Conservation (phyloP, 2,329 filamentous ascomycete genomes). For the Cytospora mali region DNA sequence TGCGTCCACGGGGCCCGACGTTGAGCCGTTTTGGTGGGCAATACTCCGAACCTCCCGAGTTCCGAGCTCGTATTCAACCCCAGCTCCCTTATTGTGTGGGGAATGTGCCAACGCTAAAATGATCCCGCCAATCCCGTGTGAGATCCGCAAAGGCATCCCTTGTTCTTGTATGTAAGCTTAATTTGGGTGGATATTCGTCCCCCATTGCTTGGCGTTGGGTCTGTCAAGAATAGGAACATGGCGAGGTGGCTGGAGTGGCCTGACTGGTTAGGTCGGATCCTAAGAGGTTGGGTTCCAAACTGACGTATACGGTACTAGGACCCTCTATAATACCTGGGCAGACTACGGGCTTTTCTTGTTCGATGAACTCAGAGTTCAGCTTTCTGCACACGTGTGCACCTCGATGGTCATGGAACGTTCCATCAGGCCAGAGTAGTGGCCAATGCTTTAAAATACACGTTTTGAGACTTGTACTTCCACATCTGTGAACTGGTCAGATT, state of each 20-base stretch:
- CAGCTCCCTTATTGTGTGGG: slow-evolving; percentile 20
- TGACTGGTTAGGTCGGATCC: slow-evolving; percentile 9
- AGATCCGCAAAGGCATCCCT: slow-evolving; percentile 9
- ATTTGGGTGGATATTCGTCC: slow-evolving; percentile 16
- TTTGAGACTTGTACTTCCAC: slow-evolving; percentile 12
- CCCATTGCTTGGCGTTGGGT: slow-evolving; percentile 15
- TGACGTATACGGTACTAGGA: slow-evolving; percentile 6
- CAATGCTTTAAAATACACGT: slow-evolving; percentile 9
- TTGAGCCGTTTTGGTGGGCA: slow-evolving; percentile 18
- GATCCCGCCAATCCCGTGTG: slow-evolving; percentile 19
- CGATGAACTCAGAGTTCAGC: neutral
- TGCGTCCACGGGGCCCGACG: slow-evolving; percentile 15
- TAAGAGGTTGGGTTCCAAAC: slow-evolving; percentile 8
- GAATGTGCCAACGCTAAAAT: slow-evolving; percentile 20
- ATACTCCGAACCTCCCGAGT: slow-evolving; percentile 8
- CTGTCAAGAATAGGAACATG: slow-evolving; percentile 16
- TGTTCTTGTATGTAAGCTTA: slow-evolving; percentile 25
- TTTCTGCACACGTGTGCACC: neutral
- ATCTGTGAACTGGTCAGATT: slow-evolving; percentile 1
- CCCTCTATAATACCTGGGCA: slow-evolving; percentile 21
- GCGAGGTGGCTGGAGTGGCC: no score
- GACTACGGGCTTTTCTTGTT: slow-evolving; percentile 22
- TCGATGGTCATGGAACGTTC: slow-evolving; percentile 20
- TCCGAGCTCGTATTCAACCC: slow-evolving; percentile 21
- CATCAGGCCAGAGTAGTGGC: slow-evolving; percentile 3